These are phyloP conservation scores for Fusarium tupiense DNA, from an alignment of 2,329 filamentous ascomycete genomes.

Conservation along the genomic window DNA sequence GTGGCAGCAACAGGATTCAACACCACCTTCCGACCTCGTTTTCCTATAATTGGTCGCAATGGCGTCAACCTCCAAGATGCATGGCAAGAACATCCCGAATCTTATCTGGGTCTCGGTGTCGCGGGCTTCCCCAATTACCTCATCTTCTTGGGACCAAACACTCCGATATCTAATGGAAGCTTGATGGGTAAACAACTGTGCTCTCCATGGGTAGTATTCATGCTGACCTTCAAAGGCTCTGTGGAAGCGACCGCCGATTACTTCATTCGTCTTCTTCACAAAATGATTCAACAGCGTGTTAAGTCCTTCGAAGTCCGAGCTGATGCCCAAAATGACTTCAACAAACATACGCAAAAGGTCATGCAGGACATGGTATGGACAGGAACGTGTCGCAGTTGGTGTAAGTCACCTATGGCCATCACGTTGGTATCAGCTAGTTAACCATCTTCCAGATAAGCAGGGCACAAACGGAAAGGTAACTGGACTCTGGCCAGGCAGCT, in stretches of 20 bases:
- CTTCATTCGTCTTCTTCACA: neutral
- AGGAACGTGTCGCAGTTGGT: neutral
- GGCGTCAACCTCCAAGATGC: slow-evolving; percentile 60
- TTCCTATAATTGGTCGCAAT: slow-evolving; percentile 59
- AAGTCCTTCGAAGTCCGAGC: neutral
- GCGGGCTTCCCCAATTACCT: slow-evolving; percentile 65
- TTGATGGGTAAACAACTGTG: neutral
- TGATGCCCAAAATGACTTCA: neutral
- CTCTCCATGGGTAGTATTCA: too few relatives aligned
- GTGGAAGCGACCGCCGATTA: neutral
- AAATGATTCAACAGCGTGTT: neutral
- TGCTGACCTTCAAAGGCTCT: neutral
- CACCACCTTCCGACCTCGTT: slow-evolving; percentile 61
- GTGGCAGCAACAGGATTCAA: slow-evolving; percentile 69
- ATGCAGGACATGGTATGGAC: slow-evolving; percentile 1
- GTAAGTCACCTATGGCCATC: neutral
- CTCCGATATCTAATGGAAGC: slow-evolving; percentile 48
- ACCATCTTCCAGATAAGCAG: neutral
- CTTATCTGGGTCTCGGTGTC: slow-evolving; percentile 65
- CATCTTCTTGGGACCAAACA: slow-evolving; percentile 55
- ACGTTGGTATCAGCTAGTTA: fast-evolving
- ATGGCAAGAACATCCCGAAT: slow-evolving; percentile 57
- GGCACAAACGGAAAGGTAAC: neutral
- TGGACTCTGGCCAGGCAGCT: neutral
- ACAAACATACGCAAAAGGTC: neutral